Base-by-base conservation (phyloP, 2,329 filamentous ascomycete genomes). In the Westerdykella ornata region DNA sequence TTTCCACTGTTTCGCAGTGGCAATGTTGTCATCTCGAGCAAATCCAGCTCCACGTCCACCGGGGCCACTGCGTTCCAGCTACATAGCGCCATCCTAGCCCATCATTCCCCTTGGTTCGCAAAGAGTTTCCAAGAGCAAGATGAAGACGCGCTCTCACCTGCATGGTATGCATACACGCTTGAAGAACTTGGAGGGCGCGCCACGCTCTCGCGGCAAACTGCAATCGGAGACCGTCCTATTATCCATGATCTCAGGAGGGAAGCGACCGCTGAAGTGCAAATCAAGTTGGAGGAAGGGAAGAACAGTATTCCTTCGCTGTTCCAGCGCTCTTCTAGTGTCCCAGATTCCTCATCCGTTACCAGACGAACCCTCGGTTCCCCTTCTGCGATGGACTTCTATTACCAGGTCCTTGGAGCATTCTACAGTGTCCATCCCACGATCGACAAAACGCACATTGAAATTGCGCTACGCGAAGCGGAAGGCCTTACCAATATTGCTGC, bases 391-490 rank as follows among this genome's bases (percentile, higher is more conserved):
- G 32, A 35, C 0, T 26, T 42, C 3, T 57, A 56, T 34, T 30
- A 45, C 15, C 38, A 54, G 5, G 48, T 68, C 9, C 49, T 67
- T 16, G 49, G 50, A 1, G 38, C 50, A 11, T 57, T 61, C 39
- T 59, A 61, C 38, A 54, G 48, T 22, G 39, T 55, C 6, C 35
- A 48, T 6, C 53, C 51, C 5, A 19, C 31, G 1, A 31, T 63
- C 2, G 35, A 51, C 2, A 45, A 44, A 4, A 51, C 34, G 0
- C 37, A 50, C 14, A 48, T 60, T 14, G 33, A 44, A 2, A 28
- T 37, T 0, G 22, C 22, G 1, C 47, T 68, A 7, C 38, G 39
- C 1, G 50, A 59, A 14, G 47, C 56, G 5, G 59, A 65, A 45
- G 35, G 46, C 1, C 38, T 68, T 2, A 40, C 59, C 9, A 35